Evolutionary conservation across 2,329 filamentous ascomycete genomes (phyloP).

Genomic region (Beauveria medogensis): DNA sequence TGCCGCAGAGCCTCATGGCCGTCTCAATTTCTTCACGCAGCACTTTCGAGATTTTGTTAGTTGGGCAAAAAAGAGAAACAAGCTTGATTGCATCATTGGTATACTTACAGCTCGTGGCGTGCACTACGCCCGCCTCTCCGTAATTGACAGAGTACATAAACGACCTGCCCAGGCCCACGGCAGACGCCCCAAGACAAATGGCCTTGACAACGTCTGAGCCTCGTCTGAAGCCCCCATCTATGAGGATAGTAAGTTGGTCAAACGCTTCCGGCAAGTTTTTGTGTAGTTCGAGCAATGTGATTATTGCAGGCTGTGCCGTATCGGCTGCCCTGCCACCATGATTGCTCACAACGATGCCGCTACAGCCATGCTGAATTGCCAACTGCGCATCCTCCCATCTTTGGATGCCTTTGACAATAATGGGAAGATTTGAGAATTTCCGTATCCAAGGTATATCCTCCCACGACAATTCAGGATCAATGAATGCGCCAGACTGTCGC

Average conservation of each 20-base stretch:
- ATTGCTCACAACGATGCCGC: conserved; percentile 36
- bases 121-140: conserved; percentile 38
- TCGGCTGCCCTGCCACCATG: conserved; percentile 31
- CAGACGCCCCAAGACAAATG: conserved; percentile 32
- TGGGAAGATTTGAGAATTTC: conserved; percentile 38
- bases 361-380: conserved; percentile 28
- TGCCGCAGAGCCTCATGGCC: conserved; percentile 27
- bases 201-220: conserved; percentile 37
- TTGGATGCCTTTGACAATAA: conserved; percentile 38
- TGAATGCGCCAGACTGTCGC: conserved; percentile 7
- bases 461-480: conserved; percentile 31
- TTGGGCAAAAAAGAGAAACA: not conserved
- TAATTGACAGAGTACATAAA: conserved; percentile 33
- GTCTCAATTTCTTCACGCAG: conserved; percentile 30
- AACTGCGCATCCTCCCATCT: conserved; percentile 32
- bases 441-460: conserved; percentile 44
- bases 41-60: conserved; percentile 17
- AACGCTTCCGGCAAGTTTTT: conserved; percentile 32
- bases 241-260: conserved; percentile 27
- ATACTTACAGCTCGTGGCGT: conserved; percentile 28
- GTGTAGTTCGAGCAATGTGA: conserved; percentile 32
- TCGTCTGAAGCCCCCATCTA: conserved; percentile 34
- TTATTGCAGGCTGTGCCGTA: conserved; percentile 31
- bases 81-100: not conserved
- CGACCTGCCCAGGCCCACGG: conserved; percentile 38